A percentile compares a stretch with the other conserved stretches of the same genome.
These are phyloP conservation scores for Aspergillus biplanus DNA, from an alignment of 495 filamentous ascomycete species.

Conservation along the genomic window DNA sequence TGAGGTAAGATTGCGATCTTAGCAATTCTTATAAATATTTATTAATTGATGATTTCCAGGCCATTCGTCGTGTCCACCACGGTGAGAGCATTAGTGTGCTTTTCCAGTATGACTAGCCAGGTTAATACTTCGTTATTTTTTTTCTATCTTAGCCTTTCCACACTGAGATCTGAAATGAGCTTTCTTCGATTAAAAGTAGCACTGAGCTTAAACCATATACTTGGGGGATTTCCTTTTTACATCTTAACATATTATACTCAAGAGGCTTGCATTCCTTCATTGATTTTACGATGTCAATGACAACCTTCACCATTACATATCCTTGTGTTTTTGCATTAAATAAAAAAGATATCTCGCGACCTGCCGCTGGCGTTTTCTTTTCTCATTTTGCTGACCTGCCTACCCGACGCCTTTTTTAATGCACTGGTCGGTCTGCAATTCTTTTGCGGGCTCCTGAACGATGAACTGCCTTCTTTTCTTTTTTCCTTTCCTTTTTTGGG, in stretches of 20 bases:
- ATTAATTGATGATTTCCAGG: slow-evolving; percentile 51
- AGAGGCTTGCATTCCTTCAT: slow-evolving; percentile 24
- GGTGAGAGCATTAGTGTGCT: slow-evolving; percentile 97
- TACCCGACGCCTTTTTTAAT: neutral
- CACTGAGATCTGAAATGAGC: slow-evolving; percentile 18
- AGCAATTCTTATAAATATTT: slow-evolving; percentile 16
- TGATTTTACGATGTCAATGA: slow-evolving; percentile 20
- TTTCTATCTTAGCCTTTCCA: slow-evolving; percentile 16
- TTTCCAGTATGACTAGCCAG: slow-evolving; percentile 78
- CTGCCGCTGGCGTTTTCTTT: neutral
- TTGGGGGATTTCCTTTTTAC: slow-evolving; percentile 14
- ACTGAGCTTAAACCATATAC: slow-evolving; percentile 22
- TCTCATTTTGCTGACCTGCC: neutral
- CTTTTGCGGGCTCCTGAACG: neutral
- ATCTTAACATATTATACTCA: slow-evolving; percentile 16
- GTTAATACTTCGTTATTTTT: slow-evolving; percentile 15
- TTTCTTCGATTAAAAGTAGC: slow-evolving; percentile 19
- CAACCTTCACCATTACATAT: slow-evolving; percentile 13
- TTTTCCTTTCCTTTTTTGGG: neutral
- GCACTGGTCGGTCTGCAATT: neutral
- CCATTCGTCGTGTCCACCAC: slow-evolving; percentile 94
- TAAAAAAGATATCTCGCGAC: neutral
- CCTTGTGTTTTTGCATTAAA: neutral
- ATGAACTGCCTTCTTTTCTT: neutral
- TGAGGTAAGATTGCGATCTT: slow-evolving; percentile 58